Percentiles rank a stretch among this genome's conserved stretches.
These are phyloP conservation scores for Penicillium hordei DNA, from an alignment of 2,329 filamentous ascomycete genomes.

Conservation along the genomic window DNA sequence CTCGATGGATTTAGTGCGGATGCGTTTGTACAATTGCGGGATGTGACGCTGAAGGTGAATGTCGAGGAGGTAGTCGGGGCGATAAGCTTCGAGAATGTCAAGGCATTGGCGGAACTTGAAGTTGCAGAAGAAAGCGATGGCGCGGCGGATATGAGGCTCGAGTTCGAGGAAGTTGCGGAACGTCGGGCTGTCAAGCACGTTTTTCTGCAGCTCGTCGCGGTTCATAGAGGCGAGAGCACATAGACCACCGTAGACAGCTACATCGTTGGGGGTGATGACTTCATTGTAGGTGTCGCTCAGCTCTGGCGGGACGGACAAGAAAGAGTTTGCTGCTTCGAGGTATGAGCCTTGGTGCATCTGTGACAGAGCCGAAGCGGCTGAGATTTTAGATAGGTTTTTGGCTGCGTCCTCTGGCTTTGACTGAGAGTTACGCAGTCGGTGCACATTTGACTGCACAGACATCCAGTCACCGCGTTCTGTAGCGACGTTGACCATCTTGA, in stretches of 20 bases:
- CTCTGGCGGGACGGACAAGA: conserved; percentile 64
- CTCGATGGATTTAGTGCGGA: conserved; percentile 87
- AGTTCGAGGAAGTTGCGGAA: conserved; percentile 90
- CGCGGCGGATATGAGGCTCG: conserved; percentile 90
- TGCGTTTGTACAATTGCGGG: conserved; percentile 65
- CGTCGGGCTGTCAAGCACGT: conserved; percentile 73
- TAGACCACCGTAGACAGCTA: conserved; percentile 88
- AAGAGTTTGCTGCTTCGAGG: conserved; percentile 67
- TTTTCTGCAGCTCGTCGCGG: conserved; percentile 68
- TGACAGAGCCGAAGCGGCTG: conserved; percentile 61
- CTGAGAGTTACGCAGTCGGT: conserved; percentile 54
- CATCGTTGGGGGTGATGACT: conserved; percentile 77
- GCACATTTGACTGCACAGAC: conserved; percentile 62
- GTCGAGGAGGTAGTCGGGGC: conserved; percentile 85
- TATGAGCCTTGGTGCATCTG: conserved; percentile 59
- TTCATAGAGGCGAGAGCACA: conserved; percentile 89
- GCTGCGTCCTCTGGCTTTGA: conserved; percentile 58
- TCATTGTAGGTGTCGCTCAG: conserved; percentile 63
- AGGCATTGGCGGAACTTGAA: conserved; percentile 87
- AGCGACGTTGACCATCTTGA: conserved; percentile 73
- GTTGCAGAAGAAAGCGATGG: conserved; percentile 83
- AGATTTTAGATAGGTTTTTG: conserved; percentile 65
- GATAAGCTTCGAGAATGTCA: conserved; percentile 76
- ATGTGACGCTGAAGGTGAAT: conserved; percentile 78
- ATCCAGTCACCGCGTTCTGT: conserved; percentile 78